Evolutionary conservation across 352 stramenopile genomes (phyloP).

Genomic region (Phytophthora pseudosyringae): DNA sequence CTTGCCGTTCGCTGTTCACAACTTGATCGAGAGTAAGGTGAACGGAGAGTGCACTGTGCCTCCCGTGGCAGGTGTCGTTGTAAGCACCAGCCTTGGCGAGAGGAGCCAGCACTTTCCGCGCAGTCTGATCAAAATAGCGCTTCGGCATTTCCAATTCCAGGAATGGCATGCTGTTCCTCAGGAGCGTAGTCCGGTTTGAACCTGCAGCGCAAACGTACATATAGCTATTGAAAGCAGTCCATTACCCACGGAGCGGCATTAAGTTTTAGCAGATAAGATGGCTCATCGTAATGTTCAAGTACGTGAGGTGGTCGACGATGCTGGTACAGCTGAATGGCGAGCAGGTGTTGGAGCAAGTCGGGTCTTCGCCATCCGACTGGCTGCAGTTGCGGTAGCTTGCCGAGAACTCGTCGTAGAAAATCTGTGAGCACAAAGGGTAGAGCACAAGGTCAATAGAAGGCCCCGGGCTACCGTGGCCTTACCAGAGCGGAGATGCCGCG

Average conservation of each 20-base stretch:
- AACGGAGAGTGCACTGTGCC: constrained; percentile 4
- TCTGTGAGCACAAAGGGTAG: constrained; percentile 37
- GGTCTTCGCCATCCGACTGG: constrained; percentile 66
- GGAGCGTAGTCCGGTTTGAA: constrained; percentile 6
- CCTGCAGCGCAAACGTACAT: constrained; percentile 7
- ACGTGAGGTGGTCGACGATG: constrained; percentile 86
- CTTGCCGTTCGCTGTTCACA: not conserved
- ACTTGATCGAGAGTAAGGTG: not conserved
- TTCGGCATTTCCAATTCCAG: constrained; percentile 18
- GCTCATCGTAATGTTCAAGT: constrained; percentile 90
- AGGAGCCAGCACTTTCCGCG: constrained; percentile 7
- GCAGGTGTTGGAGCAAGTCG: constrained; percentile 70
- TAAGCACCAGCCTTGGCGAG: constrained; percentile 6
- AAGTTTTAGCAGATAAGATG: constrained; percentile 80
- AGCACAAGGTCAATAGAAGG: constrained; percentile 11
- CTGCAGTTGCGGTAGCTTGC: constrained; percentile 66
- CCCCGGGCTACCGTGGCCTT: not conserved
- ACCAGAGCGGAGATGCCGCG: not conserved
- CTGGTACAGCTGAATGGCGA: constrained; percentile 80
- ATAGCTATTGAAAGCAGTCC: constrained; percentile 21
- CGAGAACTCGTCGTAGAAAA: constrained; percentile 87
- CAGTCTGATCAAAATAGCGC: constrained; percentile 35
- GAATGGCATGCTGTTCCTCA: constrained; percentile 29
- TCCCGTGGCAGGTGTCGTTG: constrained; percentile 19
- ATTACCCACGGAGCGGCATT: constrained; percentile 9